Percentiles rank a stretch among this genome's conserved stretches.
phyloP scores from a whole-genome alignment of 768 basidiomycete genomes.

The Botryobasidium botryosum region DNA sequence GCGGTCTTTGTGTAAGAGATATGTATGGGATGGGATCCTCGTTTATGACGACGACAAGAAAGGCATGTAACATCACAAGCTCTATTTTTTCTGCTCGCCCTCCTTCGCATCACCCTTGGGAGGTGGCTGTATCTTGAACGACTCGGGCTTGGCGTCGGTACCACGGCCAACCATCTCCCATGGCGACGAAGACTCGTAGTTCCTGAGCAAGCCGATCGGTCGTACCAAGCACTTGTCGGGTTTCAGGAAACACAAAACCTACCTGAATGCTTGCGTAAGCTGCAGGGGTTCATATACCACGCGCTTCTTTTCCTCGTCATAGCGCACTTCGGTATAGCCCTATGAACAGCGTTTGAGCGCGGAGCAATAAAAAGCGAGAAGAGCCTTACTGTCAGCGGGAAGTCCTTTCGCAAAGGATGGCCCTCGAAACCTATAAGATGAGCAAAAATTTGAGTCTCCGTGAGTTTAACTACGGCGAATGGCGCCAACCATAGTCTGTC shows the following conservation, averaged over 20 bases:
- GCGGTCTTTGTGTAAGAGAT: too few relatives aligned
- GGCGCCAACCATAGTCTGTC: slow-evolving; percentile 75
- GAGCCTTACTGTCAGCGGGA: slow-evolving; percentile 77
- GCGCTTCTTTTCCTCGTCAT: slow-evolving; percentile 93
- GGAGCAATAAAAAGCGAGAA: neutral
- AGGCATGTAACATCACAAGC: neutral
- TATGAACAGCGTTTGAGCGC: slow-evolving; percentile 18
- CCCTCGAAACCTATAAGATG: slow-evolving; percentile 68
- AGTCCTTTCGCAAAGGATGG: slow-evolving; percentile 94
- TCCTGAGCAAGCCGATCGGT: slow-evolving; percentile 29
- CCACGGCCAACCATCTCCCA: slow-evolving; percentile 89
- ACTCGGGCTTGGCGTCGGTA: slow-evolving; percentile 40
- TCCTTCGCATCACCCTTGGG: slow-evolving; percentile 70
- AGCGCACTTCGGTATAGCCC: slow-evolving; percentile 98
- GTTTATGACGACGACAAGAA: too few relatives aligned
- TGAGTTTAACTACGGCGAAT: neutral
- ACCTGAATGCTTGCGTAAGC: slow-evolving; percentile 96
- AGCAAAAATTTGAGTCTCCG: slow-evolving; percentile 2
- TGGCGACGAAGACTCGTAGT: slow-evolving; percentile 83
- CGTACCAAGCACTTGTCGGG: neutral
- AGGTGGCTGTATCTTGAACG: slow-evolving; percentile 59
- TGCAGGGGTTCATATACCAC: slow-evolving; percentile 97
- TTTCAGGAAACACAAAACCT: slow-evolving; percentile 13
- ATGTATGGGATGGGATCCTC: too few relatives aligned
- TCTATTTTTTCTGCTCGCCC: slow-evolving; percentile 20